These are phyloP conservation scores for Aspergillus sclerotioniger DNA, from an alignment of 495 filamentous ascomycete species.

Conservation along the genomic window DNA sequence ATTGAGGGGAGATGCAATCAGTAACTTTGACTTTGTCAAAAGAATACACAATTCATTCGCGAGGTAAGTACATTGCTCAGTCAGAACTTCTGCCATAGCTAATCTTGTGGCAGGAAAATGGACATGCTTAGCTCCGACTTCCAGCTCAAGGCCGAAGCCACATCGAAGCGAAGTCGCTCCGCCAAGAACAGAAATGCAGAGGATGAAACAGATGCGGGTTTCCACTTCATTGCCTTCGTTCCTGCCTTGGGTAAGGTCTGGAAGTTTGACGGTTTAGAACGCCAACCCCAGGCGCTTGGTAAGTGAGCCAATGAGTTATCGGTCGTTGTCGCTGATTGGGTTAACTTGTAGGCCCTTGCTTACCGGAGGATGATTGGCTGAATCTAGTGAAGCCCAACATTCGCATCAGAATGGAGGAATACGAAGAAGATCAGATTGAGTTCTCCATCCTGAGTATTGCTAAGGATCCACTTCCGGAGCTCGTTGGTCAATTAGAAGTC, in stretches of 20 bases:
- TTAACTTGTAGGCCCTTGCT: conserved; percentile 28
- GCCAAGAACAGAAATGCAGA: conserved; percentile 36
- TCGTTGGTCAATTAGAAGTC: conserved; percentile 39
- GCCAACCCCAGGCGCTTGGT: conserved; percentile 71
- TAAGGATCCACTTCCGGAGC: conserved; percentile 48
- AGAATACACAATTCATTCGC: conserved; percentile 83
- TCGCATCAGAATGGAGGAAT: conserved; percentile 50
- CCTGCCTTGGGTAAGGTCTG: conserved; percentile 73
- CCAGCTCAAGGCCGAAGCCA: conserved; percentile 59
- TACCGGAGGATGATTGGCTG: conserved; percentile 47
- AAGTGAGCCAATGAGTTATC: conserved; percentile 17
- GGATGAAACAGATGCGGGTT: conserved; percentile 53
- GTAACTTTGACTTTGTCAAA: conserved; percentile 73
- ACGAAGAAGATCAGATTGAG: conserved; percentile 53
- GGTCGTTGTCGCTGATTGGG: not conserved
- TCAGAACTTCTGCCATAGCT: not conserved
- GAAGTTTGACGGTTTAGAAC: conserved; percentile 86
- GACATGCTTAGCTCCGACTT: conserved; percentile 79
- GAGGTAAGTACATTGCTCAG: conserved; percentile 48
- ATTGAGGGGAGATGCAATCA: conserved; percentile 70
- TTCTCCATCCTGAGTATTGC: conserved; percentile 57
- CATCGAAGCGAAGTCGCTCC: conserved; percentile 41
- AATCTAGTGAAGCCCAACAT: conserved; percentile 45
- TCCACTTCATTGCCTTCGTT: conserved; percentile 90
- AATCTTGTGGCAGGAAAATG: conserved; percentile 51